phyloP scores from a whole-genome alignment of 768 basidiomycete genomes.

The Boletus subcaerulescens region DNA sequence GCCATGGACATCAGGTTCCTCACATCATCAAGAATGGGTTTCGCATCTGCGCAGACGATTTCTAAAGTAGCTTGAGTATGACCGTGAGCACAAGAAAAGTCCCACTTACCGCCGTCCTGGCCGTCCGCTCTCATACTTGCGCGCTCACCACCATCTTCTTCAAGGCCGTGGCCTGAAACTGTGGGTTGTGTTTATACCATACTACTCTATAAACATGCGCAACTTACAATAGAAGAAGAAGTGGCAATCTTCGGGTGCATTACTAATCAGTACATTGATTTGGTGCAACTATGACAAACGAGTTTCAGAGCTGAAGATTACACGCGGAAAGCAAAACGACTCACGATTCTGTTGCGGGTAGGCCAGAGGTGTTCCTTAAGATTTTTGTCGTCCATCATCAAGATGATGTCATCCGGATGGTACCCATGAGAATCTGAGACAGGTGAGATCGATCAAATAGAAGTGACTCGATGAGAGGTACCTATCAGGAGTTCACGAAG shows the following conservation, averaged over 20 bases:
- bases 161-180: slow-evolving; percentile 25
- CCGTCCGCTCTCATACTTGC: slow-evolving; percentile 44
- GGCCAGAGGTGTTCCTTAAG: slow-evolving; percentile 37
- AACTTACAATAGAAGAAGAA: slow-evolving; percentile 56
- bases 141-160: slow-evolving; percentile 22
- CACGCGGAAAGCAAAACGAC: slow-evolving; percentile 2
- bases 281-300: slow-evolving; percentile 31
- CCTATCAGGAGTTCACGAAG: slow-evolving; percentile 19
- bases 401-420: slow-evolving; percentile 35
- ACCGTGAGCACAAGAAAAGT: not conserved
- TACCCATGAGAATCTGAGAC: slow-evolving; percentile 39
- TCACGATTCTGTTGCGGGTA: slow-evolving; percentile 44
- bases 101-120: slow-evolving; percentile 42
- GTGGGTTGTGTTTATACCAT: not conserved
- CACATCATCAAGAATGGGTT: slow-evolving; percentile 25
- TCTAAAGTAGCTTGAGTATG: slow-evolving; percentile 9
- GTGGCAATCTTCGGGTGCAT: slow-evolving; percentile 41
- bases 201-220: no score
- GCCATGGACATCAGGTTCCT: not conserved
- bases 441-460: not conserved
- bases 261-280: slow-evolving; percentile 41
- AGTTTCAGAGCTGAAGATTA: not conserved
- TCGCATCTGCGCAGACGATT: slow-evolving; percentile 19
- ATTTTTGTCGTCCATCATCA: slow-evolving; percentile 39
- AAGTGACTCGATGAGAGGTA: not conserved